Base-by-base conservation (phyloP, 441 rosid species). In the Mallotus repandus region DNA sequence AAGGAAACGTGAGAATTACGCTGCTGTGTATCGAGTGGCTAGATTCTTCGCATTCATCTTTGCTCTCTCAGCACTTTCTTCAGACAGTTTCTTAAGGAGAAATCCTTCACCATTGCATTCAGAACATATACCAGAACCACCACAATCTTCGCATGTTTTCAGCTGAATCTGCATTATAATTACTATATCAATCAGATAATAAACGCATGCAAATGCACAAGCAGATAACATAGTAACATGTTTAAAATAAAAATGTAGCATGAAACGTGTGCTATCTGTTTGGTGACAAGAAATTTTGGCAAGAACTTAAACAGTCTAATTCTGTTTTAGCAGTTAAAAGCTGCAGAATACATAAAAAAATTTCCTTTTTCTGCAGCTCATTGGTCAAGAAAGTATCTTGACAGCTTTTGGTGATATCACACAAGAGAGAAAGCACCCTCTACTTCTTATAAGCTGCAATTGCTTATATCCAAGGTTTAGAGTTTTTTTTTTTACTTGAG, bases 11-110 rank as follows among this genome's bases (percentile, higher is more conserved):
- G 7, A 74, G 71, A 16, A 52, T 56, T 89, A 94, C 98, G 89
- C 98, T 59, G 99, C 98, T 57, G 97, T 95, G 71, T 92, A 91
- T 87, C 99, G 82, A 50, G 98, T 92, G 62, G 99, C 96, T 87
- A 85, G 83, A 76, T 92, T 95, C 84, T 85, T 89, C 3, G 95
- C 89, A 7, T 84, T 84, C 79, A 89, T 25, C 80, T 98, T 87
- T 19, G 97, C 96, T 82, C 71, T 85, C 82, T 89, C 98, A 3
- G 97, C 93, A 76, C 76, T 86, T 80, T 77, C 86, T 9, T 95
- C 90, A 2, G 96, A 86, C 61, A 84, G 83, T 84, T 85, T 91
- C 85, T 90, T 92, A 29, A 92, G 74, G 18, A 90, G 94, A 74
- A 95, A 91, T 35, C 96, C 97, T 84, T 95, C 98, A 2, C 99